Conservation (phyloP, 805 yeast species). For the Priceomyces fermenticarens region DNA sequence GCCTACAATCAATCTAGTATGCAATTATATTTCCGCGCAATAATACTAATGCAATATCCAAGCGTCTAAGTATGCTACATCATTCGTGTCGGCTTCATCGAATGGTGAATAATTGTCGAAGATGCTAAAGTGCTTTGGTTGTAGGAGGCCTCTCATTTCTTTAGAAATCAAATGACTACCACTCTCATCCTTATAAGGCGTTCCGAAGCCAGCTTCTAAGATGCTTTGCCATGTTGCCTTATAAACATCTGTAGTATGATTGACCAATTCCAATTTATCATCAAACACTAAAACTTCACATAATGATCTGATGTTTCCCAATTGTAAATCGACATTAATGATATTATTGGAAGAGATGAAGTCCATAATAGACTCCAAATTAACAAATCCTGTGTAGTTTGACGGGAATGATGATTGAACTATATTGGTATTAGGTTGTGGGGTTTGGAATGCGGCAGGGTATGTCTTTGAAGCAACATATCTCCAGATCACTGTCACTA, state of each 20-base stretch:
- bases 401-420: constrained; percentile 54
- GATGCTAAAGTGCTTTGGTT: constrained; percentile 19
- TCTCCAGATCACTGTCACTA: constrained; percentile 84
- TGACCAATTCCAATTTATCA: constrained; percentile 70
- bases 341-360: constrained; percentile 72
- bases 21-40: neutral
- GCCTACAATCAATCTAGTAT: neutral
- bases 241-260: constrained; percentile 56
- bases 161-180: constrained; percentile 8
- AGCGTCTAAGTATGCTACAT: constrained; percentile 30
- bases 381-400: constrained; percentile 60
- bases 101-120: constrained; percentile 30
- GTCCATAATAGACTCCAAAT: constrained; percentile 68
- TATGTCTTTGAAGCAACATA: constrained; percentile 72
- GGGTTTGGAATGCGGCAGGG: constrained; percentile 65
- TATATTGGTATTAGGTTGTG: constrained; percentile 29
- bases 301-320: constrained; percentile 70
- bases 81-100: constrained; percentile 26
- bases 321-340: constrained; percentile 75
- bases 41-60: constrained; percentile 22
- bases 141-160: constrained; percentile 6
- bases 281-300: constrained; percentile 89
- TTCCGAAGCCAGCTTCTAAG: constrained; percentile 61
- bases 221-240: constrained; percentile 83
- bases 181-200: constrained; percentile 21